phyloP scores from a whole-genome alignment of 495 filamentous ascomycete species.

The Aspergillus ostianus region DNA sequence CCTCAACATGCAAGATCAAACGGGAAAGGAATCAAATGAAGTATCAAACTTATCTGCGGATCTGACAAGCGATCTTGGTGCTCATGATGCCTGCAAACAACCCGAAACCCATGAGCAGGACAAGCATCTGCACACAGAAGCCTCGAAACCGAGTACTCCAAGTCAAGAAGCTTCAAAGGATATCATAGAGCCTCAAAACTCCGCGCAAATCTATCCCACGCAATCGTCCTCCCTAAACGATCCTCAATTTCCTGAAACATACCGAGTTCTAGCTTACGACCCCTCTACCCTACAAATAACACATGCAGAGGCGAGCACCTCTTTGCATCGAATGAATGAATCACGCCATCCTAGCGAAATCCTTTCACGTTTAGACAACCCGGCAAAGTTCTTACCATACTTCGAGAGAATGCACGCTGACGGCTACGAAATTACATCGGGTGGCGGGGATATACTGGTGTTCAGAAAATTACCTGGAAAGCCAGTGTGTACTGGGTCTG shows the following conservation, averaged over 20 bases:
- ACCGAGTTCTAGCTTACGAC: slow-evolving; percentile 75
- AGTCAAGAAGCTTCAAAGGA: not conserved
- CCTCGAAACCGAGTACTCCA: not conserved
- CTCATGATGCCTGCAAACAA: slow-evolving; percentile 5
- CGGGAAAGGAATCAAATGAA: slow-evolving; percentile 29
- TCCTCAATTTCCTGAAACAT: slow-evolving; percentile 42
- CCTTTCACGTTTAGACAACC: slow-evolving; percentile 64
- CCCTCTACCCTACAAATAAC: slow-evolving; percentile 58
- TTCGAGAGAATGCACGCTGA: slow-evolving; percentile 61
- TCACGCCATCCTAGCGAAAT: slow-evolving; percentile 58
- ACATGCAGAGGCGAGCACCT: slow-evolving; percentile 61
- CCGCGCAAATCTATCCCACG: not conserved
- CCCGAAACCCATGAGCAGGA: not conserved
- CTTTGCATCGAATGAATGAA: slow-evolving; percentile 37
- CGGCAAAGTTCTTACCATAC: slow-evolving; percentile 69
- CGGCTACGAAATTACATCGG: slow-evolving; percentile 73
- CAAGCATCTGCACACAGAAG: not conserved
- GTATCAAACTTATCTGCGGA: slow-evolving; percentile 26
- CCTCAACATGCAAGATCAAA: slow-evolving; percentile 24
- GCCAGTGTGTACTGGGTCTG: not conserved
- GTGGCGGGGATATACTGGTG: slow-evolving; percentile 66
- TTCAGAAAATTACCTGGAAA: slow-evolving; percentile 55
- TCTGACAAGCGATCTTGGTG: slow-evolving; percentile 18
- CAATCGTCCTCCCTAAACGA: not conserved
- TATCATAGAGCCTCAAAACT: not conserved